These are phyloP conservation scores for Gardenia jasminoides DNA, from an alignment of 257 asterid species.

Conservation along the genomic window DNA sequence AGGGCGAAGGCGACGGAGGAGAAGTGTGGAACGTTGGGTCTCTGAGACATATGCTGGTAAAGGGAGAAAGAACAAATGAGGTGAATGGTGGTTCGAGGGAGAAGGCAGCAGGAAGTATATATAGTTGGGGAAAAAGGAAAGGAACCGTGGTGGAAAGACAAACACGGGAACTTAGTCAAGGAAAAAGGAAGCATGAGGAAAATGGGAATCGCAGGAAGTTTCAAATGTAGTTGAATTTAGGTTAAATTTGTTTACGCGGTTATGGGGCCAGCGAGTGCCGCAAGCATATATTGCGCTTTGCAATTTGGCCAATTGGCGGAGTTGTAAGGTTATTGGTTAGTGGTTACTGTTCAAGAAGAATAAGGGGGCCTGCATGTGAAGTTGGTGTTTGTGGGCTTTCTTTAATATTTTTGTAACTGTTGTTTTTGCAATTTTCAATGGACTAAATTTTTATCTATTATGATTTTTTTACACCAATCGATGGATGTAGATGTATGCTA, in stretches of 20 bases:
- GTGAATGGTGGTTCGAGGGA: constrained; percentile 9
- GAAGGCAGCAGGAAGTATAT: constrained; percentile 13
- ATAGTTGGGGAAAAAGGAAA: constrained; percentile 4
- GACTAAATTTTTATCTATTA: too few relatives aligned
- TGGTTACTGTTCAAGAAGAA: too few relatives aligned
- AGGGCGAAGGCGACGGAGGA: constrained; percentile 70
- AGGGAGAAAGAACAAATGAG: not conserved
- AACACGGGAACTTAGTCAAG: too few relatives aligned
- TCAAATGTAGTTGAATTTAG: not conserved
- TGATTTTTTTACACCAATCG: too few relatives aligned
- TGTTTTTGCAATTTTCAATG: too few relatives aligned
- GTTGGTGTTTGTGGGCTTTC: not conserved
- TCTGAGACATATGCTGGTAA: constrained; percentile 71
- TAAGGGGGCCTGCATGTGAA: not conserved
- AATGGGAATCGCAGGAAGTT: not conserved
- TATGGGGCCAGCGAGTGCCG: not conserved
- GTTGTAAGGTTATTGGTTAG: too few relatives aligned
- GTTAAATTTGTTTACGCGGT: not conserved
- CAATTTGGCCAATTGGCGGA: too few relatives aligned
- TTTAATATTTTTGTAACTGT: too few relatives aligned
- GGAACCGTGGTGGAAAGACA: too few relatives aligned
- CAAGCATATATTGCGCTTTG: too few relatives aligned
- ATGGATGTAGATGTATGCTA: too few relatives aligned
- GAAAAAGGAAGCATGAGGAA: constrained; percentile 6
- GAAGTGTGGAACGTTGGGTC: constrained; percentile 77